Base-by-base conservation (phyloP, 495 filamentous ascomycete species). In the Podospora australis region DNA sequence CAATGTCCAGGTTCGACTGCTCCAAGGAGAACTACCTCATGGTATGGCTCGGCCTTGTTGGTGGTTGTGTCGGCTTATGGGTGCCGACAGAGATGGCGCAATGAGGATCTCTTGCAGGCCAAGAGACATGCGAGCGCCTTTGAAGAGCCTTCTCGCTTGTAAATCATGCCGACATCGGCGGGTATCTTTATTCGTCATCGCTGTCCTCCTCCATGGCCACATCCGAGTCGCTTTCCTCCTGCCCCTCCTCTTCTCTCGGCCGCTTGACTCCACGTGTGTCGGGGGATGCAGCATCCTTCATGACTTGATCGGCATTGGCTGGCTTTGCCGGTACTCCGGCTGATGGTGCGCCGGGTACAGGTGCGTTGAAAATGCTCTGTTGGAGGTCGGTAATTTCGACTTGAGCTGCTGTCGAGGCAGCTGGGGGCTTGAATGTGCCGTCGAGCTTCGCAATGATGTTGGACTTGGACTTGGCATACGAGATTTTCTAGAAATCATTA, bases 391-490 rank as follows among this genome's bases (percentile, higher is more conserved):
- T 88, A 22, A 86, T 78, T 32, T 76, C 78, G 26, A 76, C 74
- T n/a, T 65, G 74, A 13, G 72, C 70, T 17, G 72, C 74, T 4
- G 68, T 71, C 5, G 72, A 66, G 14, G 67, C 54, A 22, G 62
- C 61, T 13, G 88, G 82, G 48, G 80, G 73, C 43, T 79, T 78
- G 65, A 88, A 95, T 21, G 88, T 94, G 35, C 92, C 94, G 55
- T 95, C 90, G 30, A 97, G 77, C 64, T 91, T 94, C 10, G 87
- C 81, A 55, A 97, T 81, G 20, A 83, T 79, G 68, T 94, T 72
- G 3, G 90, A 96, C 53, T 88, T 87, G 38, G 80, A 79, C 56
- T 90, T 95, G 17, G 85, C 90, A 63, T 96, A 98, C 29, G 79
- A 70, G 52, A 98, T 90, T 74, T 81, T 85, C 89, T 96, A 60